These are phyloP conservation scores for Amniculicola lignicola DNA, from an alignment of 495 filamentous ascomycete species.

Conservation along the genomic window DNA sequence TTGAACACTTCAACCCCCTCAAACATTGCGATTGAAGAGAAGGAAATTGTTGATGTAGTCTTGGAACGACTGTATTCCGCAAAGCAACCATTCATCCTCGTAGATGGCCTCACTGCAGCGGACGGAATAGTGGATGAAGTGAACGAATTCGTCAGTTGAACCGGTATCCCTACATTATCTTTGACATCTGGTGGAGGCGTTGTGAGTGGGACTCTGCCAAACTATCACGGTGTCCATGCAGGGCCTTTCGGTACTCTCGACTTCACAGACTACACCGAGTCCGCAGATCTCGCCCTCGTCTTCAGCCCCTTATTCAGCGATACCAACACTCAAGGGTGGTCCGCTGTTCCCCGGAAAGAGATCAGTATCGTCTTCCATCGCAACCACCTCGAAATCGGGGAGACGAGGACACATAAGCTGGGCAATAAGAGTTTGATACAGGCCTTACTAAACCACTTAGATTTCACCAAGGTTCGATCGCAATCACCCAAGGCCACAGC, in stretches of 20 bases:
- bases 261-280: slow-evolving; percentile 19
- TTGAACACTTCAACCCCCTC: background rate
- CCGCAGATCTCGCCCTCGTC: slow-evolving; percentile 29
- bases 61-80: slow-evolving; percentile 14
- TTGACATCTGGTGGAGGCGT: slow-evolving; percentile 25
- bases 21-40: slow-evolving; percentile 4
- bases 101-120: slow-evolving; percentile 17
- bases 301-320: slow-evolving; percentile 32
- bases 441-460: slow-evolving; percentile 3
- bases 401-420: slow-evolving; percentile 1
- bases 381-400: slow-evolving; percentile 5
- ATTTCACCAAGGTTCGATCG: background rate
- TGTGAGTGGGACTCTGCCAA: slow-evolving; percentile 10
- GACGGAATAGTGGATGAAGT: slow-evolving; percentile 18
- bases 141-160: slow-evolving; percentile 22
- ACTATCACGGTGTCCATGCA: slow-evolving; percentile 30
- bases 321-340: slow-evolving; percentile 34
- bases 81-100: slow-evolving; percentile 27
- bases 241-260: slow-evolving; percentile 22
- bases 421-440: slow-evolving; percentile 24
- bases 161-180: slow-evolving; percentile 20
- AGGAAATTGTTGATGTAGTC: background rate
- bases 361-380: slow-evolving; percentile 20
- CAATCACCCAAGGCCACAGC: background rate
- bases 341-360: slow-evolving; percentile 23